These are phyloP conservation scores for Ensete ventricosum DNA, from an alignment of 176 grass and related monocot species.

Conservation along the genomic window DNA sequence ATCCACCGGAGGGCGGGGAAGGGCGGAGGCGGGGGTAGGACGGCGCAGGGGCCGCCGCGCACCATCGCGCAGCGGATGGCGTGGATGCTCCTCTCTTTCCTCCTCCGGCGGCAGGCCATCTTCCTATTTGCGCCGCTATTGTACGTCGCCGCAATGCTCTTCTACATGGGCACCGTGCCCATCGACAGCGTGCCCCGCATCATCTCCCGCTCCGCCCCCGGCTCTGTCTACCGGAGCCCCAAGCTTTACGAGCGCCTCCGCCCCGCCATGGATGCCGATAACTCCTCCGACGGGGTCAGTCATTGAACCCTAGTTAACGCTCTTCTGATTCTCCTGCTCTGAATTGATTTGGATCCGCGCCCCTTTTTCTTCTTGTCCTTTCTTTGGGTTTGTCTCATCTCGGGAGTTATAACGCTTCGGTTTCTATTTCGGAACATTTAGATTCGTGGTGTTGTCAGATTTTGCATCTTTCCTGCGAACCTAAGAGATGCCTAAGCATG, in stretches of 20 bases:
- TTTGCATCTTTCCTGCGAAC: neutral
- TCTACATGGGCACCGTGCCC: constrained; percentile 88
- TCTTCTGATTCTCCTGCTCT: neutral
- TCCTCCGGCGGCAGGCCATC: constrained; percentile 83
- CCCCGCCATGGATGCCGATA: constrained; percentile 78
- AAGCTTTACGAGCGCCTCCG: constrained; percentile 71
- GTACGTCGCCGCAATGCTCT: constrained; percentile 77
- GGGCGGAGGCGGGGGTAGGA: neutral
- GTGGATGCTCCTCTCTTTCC: constrained; percentile 40
- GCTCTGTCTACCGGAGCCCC: constrained; percentile 83
- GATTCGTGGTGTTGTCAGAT: neutral
- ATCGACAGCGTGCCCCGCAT: constrained; percentile 80
- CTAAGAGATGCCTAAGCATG: neutral
- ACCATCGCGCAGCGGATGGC: constrained; percentile 33
- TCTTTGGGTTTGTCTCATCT: neutral
- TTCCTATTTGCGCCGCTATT: constrained; percentile 95
- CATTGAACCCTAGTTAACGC: neutral
- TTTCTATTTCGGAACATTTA: neutral
- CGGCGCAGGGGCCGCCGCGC: constrained; percentile 11
- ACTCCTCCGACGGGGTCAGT: constrained; percentile 76
- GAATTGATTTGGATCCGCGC: neutral
- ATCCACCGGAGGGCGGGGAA: constrained; percentile 35
- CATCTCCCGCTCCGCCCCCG: constrained; percentile 65
- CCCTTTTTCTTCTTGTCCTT: neutral
- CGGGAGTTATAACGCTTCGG: too few relatives aligned